phyloP scores from a whole-genome alignment of 2,329 filamentous ascomycete genomes.

The Diplodia mutila region DNA sequence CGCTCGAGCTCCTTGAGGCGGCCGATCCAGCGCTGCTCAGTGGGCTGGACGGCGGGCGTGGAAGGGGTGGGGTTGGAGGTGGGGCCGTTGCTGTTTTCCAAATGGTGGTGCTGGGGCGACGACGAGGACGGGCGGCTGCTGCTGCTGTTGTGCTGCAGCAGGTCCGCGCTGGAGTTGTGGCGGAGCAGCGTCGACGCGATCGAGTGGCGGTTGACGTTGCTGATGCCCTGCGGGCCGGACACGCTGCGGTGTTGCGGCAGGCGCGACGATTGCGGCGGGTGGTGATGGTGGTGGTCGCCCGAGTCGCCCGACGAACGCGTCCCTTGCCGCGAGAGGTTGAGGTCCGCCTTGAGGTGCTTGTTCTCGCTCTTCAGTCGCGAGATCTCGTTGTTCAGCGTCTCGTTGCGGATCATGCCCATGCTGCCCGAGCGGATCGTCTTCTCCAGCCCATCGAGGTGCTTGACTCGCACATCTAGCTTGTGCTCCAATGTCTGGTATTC shows the following conservation, averaged over 20 bases:
- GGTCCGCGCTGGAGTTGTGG: constrained; percentile 36
- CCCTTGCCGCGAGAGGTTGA: constrained; percentile 65
- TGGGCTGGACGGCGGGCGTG: constrained; percentile 41
- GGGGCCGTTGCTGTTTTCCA: constrained; percentile 8
- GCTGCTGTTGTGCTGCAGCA: constrained; percentile 39
- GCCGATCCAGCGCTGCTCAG: constrained; percentile 81
- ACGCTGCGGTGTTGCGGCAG: constrained; percentile 29
- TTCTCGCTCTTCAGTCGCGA: constrained; percentile 63
- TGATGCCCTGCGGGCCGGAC: constrained; percentile 21
- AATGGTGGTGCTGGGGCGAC: constrained; percentile 34
- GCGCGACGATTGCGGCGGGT: constrained; percentile 29
- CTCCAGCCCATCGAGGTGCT: constrained; percentile 87
- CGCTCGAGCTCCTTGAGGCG: constrained; percentile 85
- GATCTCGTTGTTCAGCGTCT: constrained; percentile 53
- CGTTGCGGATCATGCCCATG: constrained; percentile 30
- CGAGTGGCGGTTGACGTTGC: constrained; percentile 44
- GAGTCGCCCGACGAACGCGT: constrained; percentile 35
- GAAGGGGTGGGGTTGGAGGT: constrained; percentile 29
- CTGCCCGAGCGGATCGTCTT: constrained; percentile 61
- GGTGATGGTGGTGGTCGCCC: constrained; percentile 28
- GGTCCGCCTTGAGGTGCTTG: constrained; percentile 62
- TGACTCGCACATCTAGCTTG: constrained; percentile 75
- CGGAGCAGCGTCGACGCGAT: constrained; percentile 58
- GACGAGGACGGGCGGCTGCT: constrained; percentile 49
- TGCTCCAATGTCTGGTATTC: constrained; percentile 88